Evolutionary conservation across 2,329 filamentous ascomycete species (phyloP).

Genomic region (Fusarium drepaniforme): DNA sequence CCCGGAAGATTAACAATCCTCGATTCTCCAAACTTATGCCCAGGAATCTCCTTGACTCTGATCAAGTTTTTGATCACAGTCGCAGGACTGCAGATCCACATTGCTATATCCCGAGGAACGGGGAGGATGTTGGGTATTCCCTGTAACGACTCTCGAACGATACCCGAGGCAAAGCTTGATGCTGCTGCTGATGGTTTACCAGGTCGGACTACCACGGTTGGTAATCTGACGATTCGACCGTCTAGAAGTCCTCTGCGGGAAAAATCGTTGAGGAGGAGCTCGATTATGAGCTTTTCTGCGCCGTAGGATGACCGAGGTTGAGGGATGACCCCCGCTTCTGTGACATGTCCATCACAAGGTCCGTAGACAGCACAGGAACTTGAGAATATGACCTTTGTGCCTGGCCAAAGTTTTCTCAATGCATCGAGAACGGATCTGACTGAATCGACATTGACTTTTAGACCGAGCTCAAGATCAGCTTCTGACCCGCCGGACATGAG

Average conservation of each 20-base stretch:
- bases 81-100: constrained; percentile 65
- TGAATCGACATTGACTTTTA: constrained; percentile 70
- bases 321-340: constrained; percentile 46
- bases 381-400: constrained; percentile 68
- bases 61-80: constrained; percentile 64
- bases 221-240: constrained; percentile 68
- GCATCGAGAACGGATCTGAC: constrained; percentile 65
- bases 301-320: constrained; percentile 70
- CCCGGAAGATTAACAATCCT: constrained; percentile 65
- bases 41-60: constrained; percentile 54
- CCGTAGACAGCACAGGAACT: constrained; percentile 72
- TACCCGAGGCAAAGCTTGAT: constrained; percentile 70
- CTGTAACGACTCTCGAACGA: constrained; percentile 67
- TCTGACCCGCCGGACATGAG: constrained; percentile 74
- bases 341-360: constrained; percentile 26
- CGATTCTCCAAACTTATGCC: constrained; percentile 52
- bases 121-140: constrained; percentile 62
- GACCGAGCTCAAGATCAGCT: constrained; percentile 66
- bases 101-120: constrained; percentile 57
- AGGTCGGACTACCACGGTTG: constrained; percentile 71
- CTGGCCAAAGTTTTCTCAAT: constrained; percentile 58
- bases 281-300: constrained; percentile 71
- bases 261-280: constrained; percentile 53
- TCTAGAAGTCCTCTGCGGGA: constrained; percentile 66
- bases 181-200: constrained; percentile 72